These are phyloP conservation scores for Hylodesmum podocarpum DNA, from an alignment of 306 rosid species.

Conservation along the genomic window DNA sequence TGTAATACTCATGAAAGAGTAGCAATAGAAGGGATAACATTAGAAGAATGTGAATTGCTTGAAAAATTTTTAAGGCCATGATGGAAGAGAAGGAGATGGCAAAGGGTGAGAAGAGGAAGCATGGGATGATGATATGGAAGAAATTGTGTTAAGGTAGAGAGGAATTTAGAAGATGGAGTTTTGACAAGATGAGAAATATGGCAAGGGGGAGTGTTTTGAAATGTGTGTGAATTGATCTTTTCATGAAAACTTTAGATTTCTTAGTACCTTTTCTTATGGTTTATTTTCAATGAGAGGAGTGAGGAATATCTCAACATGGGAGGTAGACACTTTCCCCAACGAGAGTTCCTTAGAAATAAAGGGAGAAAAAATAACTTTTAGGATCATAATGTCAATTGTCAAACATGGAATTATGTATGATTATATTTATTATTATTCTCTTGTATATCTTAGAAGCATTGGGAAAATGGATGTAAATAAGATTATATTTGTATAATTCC, in stretches of 20 bases:
- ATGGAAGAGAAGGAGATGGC: slow-evolving; percentile 47
- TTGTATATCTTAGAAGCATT: slow-evolving; percentile 27
- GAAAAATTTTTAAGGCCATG: slow-evolving; percentile 74
- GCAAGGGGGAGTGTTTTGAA: slow-evolving; percentile 36
- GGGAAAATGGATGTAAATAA: slow-evolving; percentile 9
- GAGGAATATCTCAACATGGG: slow-evolving; percentile 31
- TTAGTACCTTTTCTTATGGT: slow-evolving; percentile 38
- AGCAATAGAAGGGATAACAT: slow-evolving; percentile 57
- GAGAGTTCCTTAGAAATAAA: slow-evolving; percentile 47
- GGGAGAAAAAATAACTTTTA: slow-evolving; percentile 22
- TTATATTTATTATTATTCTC: slow-evolving; percentile 35
- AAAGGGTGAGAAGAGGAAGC: slow-evolving; percentile 65
- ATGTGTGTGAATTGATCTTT: slow-evolving; percentile 40
- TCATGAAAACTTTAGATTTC: slow-evolving; percentile 35
- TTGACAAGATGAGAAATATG: slow-evolving; percentile 35
- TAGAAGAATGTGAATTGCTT: slow-evolving; percentile 48
- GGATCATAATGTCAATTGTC: slow-evolving; percentile 53
- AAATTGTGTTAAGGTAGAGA: slow-evolving; percentile 18
- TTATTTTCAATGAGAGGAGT: slow-evolving; percentile 29
- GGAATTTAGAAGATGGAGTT: slow-evolving; percentile 19
- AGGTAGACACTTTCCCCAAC: slow-evolving; percentile 32
- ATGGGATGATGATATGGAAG: slow-evolving; percentile 44
- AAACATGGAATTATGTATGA: slow-evolving; percentile 46
- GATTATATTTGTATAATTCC: not conserved
- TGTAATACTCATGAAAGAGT: slow-evolving; percentile 55